Conservation (phyloP, 2,329 filamentous ascomycete genomes). For the Fusarium nodosum region DNA sequence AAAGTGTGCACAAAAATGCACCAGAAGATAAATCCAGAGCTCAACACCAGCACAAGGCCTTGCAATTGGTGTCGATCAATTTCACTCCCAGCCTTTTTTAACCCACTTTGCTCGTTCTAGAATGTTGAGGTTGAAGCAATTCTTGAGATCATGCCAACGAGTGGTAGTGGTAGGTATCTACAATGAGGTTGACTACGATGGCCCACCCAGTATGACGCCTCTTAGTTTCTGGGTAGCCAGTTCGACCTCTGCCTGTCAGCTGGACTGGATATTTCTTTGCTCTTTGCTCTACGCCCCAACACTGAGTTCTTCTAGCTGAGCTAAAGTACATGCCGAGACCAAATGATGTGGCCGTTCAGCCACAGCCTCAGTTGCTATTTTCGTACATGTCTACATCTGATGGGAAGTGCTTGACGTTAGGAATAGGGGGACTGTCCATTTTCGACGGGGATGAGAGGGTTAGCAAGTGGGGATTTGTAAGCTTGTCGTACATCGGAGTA, state of each 20-base stretch:
- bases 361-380: constrained; percentile 47
- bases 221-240: background rate
- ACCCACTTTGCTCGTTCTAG: constrained; percentile 8
- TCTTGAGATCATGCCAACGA: background rate
- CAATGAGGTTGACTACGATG: constrained; percentile 11
- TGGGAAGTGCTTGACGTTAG: constrained; percentile 6
- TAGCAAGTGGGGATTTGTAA: background rate
- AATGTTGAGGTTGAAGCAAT: constrained; percentile 6
- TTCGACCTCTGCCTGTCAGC: background rate
- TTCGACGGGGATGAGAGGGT: background rate
- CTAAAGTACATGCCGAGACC: background rate
- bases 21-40: constrained; percentile 5
- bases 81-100: constrained; percentile 13
- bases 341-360: constrained; percentile 38
- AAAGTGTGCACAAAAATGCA: background rate
- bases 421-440: background rate
- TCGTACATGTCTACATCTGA: constrained; percentile 12
- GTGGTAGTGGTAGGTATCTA: background rate
- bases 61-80: background rate
- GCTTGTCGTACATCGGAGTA: constrained; percentile 11
- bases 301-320: background rate
- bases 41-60: constrained; percentile 10
- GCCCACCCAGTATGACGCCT: background rate
- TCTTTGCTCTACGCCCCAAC: background rate
- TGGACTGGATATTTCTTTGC: background rate